Base-by-base conservation (phyloP, 768 basidiomycete species). In the Baorangia bicolor region DNA sequence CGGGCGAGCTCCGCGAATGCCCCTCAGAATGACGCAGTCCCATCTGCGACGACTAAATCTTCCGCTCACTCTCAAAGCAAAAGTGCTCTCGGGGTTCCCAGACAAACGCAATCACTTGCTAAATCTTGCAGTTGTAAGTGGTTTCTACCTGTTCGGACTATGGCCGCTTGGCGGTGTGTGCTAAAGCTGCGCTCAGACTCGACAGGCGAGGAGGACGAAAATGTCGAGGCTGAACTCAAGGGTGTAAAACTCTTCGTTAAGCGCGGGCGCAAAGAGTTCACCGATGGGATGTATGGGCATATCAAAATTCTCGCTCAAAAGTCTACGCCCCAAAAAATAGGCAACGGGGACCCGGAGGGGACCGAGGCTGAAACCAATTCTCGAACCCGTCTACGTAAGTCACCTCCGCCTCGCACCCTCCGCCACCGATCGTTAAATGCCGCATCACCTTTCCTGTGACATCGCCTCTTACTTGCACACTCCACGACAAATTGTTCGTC, bases 191-290 rank as follows among this genome's bases (percentile, higher is more conserved):
- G 16, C 33, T 40, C 31, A 73, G 69, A 35, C 62, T 25, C 78
- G 33, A 88, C 86, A 2, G 87, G 87, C 11, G 87, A 89, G 62
- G 87, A 89, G 64, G 77, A 81, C 44, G 87, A 89, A 68, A 73
- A 76, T 11, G 74, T 82, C 10, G 68, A 75, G 57, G 65, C 80
- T 44, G 86, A 86, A 59, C 73, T 86, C 55, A 86, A 82, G 59
- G 81, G 83, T 39, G 80, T 79, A 37, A 86, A 82, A 62, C 74
- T 88, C 21, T 87, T 80, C 21, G 51, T 57, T 25, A 71, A 71
- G 63, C 71, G 71, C 41, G 69, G 69, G 51, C 53, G 55, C 30
- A 78, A 77, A 55, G 77, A 81, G 20, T 88, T 86, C 64, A 76
- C 79, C 23, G 80, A 81, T 34, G 85, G 83, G 3, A 82, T 87